phyloP scores from a whole-genome alignment of 768 basidiomycete species.

The Pleurotus cornucopiae region DNA sequence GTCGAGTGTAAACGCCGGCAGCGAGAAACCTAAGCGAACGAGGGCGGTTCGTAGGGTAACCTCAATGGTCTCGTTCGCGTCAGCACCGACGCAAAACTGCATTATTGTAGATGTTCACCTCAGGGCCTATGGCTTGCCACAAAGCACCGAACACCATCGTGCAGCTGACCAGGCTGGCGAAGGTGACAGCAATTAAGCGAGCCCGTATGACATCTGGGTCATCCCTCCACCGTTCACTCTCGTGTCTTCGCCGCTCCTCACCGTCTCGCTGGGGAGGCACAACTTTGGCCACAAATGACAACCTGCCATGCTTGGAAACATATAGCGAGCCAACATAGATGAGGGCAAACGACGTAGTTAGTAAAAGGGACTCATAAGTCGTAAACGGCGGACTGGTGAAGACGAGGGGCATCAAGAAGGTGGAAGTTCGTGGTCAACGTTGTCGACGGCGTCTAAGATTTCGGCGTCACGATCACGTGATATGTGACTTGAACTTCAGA shows the following conservation, averaged over 20 bases:
- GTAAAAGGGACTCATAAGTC: constrained; percentile 39
- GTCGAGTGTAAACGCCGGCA: constrained; percentile 9
- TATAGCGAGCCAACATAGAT: constrained; percentile 86
- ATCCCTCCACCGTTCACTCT: constrained; percentile 63
- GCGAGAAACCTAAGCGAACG: constrained; percentile 36
- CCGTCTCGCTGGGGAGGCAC: constrained; percentile 22
- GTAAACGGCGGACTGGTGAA: constrained; percentile 23
- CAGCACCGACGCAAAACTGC: neutral
- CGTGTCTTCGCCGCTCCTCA: constrained; percentile 18
- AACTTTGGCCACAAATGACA: constrained; percentile 39
- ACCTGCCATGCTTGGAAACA: constrained; percentile 59
- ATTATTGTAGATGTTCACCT: constrained; percentile 12
- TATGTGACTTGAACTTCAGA: too few species aligned
- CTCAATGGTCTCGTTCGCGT: constrained; percentile 11
- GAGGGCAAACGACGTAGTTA: constrained; percentile 55
- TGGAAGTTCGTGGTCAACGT: too few species aligned
- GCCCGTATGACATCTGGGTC: constrained; percentile 84
- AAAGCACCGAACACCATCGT: constrained; percentile 43
- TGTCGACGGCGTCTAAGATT: neutral
- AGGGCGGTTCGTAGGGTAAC: constrained; percentile 26
- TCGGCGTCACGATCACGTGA: too few species aligned
- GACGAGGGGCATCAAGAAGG: constrained; percentile 19
- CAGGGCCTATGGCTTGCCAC: constrained; percentile 20
- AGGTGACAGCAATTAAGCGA: constrained; percentile 60
- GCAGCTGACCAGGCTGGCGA: constrained; percentile 60